Evolutionary conservation across 768 basidiomycete genomes (phyloP).

Genomic region (Gyrodon lividus): DNA sequence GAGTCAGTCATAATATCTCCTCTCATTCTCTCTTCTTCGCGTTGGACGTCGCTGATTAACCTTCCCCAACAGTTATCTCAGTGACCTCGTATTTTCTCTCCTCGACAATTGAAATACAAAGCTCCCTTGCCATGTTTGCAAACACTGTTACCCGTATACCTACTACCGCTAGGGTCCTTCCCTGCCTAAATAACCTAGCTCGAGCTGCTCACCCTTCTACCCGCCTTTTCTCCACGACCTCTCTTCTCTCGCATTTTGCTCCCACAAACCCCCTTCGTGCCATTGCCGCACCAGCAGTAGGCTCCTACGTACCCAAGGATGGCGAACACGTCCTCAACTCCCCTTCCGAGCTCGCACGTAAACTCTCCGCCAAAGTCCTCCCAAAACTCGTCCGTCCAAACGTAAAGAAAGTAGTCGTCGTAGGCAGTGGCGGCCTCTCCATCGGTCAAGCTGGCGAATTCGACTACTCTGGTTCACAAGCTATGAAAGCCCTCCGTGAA

Average conservation of each 20-base stretch:
- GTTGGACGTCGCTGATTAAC: slow-evolving; percentile 3
- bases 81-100: slow-evolving; percentile 32
- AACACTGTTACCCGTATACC: slow-evolving; percentile 10
- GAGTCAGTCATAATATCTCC: slow-evolving; percentile 23
- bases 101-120: slow-evolving; percentile 12
- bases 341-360: slow-evolving; percentile 91
- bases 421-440: slow-evolving; percentile 92
- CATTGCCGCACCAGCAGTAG: slow-evolving; percentile 74
- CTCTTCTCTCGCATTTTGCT: slow-evolving; percentile 35
- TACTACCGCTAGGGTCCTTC: slow-evolving; percentile 10
- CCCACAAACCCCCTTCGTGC: slow-evolving; percentile 59
- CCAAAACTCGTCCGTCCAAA: slow-evolving; percentile 89
- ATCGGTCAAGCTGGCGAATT: slow-evolving; percentile 99
- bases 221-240: slow-evolving; percentile 54
- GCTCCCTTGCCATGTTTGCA: slow-evolving; percentile 12
- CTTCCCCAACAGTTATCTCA: slow-evolving; percentile 24
- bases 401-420: slow-evolving; percentile 92
- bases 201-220: slow-evolving; percentile 20
- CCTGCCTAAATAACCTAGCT: slow-evolving; percentile 16
- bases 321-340: slow-evolving; percentile 82
- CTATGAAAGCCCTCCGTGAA: slow-evolving; percentile 95
- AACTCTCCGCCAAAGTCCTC: slow-evolving; percentile 90
- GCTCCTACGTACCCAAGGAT: slow-evolving; percentile 62
- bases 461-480: slow-evolving; percentile 99
- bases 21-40: not conserved